Evolutionary conservation across 2,329 filamentous ascomycete genomes (phyloP), one percentile per base, ranked within the genome.

Genomic region (Cordyceps fumosorosea): DNA sequence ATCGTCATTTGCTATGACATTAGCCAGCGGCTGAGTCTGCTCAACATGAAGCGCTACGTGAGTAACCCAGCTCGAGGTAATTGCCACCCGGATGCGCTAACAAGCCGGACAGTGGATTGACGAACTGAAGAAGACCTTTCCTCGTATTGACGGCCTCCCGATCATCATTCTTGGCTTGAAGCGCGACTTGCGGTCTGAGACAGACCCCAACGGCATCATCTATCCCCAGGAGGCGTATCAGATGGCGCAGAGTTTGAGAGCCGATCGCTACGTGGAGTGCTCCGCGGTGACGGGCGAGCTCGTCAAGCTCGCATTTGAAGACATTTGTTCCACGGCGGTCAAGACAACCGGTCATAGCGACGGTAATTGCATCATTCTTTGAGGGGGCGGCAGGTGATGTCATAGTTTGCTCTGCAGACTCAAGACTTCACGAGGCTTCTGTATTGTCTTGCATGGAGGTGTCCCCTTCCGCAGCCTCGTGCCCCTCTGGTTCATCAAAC

Each of bases 191-290:
- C 76, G 83, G 62, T 83, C 80, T 2, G 82, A 85, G 64, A 74
- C 76, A 14, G 84, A 87, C 66, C 83, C 83, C 2, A 84, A 85
- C 63, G 83, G 83, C 34, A 80, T 82, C 65, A 83, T 87, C 57
- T 82, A 84, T 64, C 85, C 85, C 12, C 81, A 87, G 64, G 85
- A 87, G 71, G 84, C 78, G 1, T 84, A 85, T 67, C 77, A 77
- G 29, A 70, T 80, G 56, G 80, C 84, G 24, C 83, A 86, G 67
- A 78, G 80, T 65, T 78, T 87, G 77, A 75, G 84, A 58, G 83
- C 79, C 53, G 85, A 88, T 71, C 82, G 81, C 65, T 88, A 87
- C 67, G 80, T 86, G 70, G 85, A 88, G 67, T 88, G 84, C 72
- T 86, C 84, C 1, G 83, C 84, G 7, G 73, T 81, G 54, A 85